phyloP scores from a whole-genome alignment of 345 rosid genomes.

The Populus davidiana region DNA sequence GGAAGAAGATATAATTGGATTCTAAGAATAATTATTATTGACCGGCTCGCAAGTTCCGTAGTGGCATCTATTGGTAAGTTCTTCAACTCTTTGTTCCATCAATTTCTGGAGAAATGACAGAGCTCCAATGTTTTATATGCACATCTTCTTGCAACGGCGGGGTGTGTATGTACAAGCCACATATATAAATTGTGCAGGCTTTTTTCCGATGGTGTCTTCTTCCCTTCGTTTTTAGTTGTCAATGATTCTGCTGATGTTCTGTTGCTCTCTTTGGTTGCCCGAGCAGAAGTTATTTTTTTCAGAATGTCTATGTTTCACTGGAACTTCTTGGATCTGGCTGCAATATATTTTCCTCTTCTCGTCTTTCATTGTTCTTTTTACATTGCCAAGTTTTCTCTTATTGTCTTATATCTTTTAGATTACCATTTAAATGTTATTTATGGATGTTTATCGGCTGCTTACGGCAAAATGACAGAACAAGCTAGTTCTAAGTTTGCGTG shows the following conservation, averaged over 20 bases:
- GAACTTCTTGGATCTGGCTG: neutral
- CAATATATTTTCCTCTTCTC: neutral
- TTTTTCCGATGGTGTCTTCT: neutral
- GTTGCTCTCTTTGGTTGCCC: neutral
- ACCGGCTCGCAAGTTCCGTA: neutral
- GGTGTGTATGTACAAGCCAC: neutral
- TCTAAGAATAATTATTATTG: neutral
- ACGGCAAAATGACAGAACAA: neutral
- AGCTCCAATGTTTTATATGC: slow-evolving; percentile 13
- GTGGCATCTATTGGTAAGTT: slow-evolving; percentile 10
- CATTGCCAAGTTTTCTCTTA: neutral
- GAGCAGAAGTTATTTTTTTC: neutral
- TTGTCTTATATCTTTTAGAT: neutral
- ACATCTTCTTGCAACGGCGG: neutral
- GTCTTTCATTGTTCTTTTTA: neutral
- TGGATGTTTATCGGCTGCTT: neutral
- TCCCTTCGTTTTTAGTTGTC: neutral
- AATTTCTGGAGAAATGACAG: slow-evolving; percentile 4
- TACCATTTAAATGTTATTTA: neutral
- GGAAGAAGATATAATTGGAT: neutral
- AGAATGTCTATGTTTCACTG: neutral
- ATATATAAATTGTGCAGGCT: slow-evolving; percentile 1
- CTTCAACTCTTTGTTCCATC: slow-evolving; percentile 19
- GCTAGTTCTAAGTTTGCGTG: neutral
- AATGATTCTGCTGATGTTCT: neutral